Base-by-base conservation (phyloP, 2,329 filamentous ascomycete species). In the Tothia fuscella region DNA sequence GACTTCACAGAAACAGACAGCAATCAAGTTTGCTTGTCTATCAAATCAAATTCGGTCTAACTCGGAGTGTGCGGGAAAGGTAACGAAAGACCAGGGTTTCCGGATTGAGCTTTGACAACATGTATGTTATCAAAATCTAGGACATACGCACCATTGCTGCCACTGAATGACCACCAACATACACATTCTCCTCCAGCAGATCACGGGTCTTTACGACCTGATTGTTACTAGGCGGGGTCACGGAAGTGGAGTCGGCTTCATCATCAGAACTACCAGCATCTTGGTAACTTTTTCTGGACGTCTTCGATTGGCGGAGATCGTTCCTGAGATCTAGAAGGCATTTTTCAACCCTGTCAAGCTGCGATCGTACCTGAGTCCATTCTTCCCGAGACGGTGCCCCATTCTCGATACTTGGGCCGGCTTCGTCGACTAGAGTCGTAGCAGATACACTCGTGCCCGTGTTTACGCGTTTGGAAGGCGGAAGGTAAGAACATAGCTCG, bases 131-230 rank as follows among this genome's bases (percentile, higher is more conserved):
- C n/a, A n/a, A n/a, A n/a, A n/a, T n/a, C n/a, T n/a, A n/a, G n/a
- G n/a, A n/a, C n/a, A n/a, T n/a, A n/a, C n/a, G n/a, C 25, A 79
- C 70, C 47, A 78, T 71, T 7, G 75, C 75, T 10, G 77, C 66
- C 1, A 78, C 73, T 0, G 75, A 79, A 44, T 72, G 68, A 24
- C 72, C 74, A 14, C 75, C 75, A 26, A 79, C 58, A 54, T 79
- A 74, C 16, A 78, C 71, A 5, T 71, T 76, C 46, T 75, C 71
- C 47, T 73, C 70, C 44, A 72, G 71, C 33, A 72, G 57, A 43
- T 72, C 72, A 52, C 77, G 78, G 41, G 65, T 63, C 5, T 74
- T 73, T 53, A 78, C 73, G 22, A 78, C 69, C 3, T 74, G 75
- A 24, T 26, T 17, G 19, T 31, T 41, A 29, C 26, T 21, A 5